These are phyloP conservation scores for Stentor coeruleus DNA, from an alignment of 73 alveolate species.

Conservation along the genomic window DNA sequence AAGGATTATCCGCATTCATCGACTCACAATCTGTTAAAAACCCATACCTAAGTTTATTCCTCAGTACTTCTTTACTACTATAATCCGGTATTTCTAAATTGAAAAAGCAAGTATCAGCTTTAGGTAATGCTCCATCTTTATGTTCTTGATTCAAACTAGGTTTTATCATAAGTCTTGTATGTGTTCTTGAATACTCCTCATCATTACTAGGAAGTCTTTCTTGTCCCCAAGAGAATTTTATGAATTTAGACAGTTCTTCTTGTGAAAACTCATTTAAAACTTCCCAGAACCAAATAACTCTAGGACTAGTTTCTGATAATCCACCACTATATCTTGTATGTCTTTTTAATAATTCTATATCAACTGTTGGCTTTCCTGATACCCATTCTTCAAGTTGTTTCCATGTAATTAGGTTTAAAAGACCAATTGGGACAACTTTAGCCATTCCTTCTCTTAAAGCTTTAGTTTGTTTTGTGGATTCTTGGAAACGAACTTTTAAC, in stretches of 20 bases:
- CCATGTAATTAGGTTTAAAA: slow-evolving; percentile 79
- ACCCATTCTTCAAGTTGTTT: slow-evolving; percentile 90
- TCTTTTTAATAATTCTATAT: slow-evolving; percentile 87
- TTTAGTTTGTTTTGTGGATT: slow-evolving; percentile 75
- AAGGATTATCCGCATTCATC: slow-evolving; percentile 88
- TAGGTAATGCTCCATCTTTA: slow-evolving; percentile 91
- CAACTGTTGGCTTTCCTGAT: slow-evolving; percentile 90
- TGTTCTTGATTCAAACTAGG: slow-evolving; percentile 67
- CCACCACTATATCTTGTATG: slow-evolving; percentile 93
- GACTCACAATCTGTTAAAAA: slow-evolving; percentile 85
- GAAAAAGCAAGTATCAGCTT: slow-evolving; percentile 99
- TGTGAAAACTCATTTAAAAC: slow-evolving; percentile 77
- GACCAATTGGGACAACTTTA: slow-evolving; percentile 84
- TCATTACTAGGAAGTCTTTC: slow-evolving; percentile 97
- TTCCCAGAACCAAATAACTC: slow-evolving; percentile 95
- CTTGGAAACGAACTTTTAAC: slow-evolving; percentile 77
- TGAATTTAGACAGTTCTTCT: slow-evolving; percentile 89
- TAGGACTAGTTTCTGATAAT: slow-evolving; percentile 66
- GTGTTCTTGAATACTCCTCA: slow-evolving; percentile 92
- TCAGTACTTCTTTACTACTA: slow-evolving; percentile 76
- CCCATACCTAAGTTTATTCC: slow-evolving; percentile 77
- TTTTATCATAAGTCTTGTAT: slow-evolving; percentile 92
- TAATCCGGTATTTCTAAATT: slow-evolving; percentile 94
- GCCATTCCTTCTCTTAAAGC: slow-evolving; percentile 85
- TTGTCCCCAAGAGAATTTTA: slow-evolving; percentile 98